Conservation (phyloP, 768 basidiomycete genomes). For the Psilocybe azurescens region DNA sequence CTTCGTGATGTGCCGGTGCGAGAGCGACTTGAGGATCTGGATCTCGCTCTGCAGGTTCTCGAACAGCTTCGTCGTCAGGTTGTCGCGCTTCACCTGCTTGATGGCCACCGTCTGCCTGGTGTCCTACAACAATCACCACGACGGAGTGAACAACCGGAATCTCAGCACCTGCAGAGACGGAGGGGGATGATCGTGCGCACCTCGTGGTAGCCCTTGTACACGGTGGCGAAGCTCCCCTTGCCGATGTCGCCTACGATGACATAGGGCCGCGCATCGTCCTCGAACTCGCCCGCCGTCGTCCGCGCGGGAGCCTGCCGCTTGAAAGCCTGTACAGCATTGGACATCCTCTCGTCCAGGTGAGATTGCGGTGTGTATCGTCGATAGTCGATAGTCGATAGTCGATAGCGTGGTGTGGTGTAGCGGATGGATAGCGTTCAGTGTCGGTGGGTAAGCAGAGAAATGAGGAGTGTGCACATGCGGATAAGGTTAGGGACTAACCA, state of each 20-base stretch:
- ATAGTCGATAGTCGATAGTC: no score
- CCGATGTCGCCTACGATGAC: slow-evolving; percentile 79
- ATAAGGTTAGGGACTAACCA: no score
- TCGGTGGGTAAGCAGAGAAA: no score
- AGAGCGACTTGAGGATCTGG: slow-evolving; percentile 91
- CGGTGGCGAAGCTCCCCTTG: slow-evolving; percentile 95
- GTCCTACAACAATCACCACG: slow-evolving; percentile 49
- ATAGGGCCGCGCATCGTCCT: slow-evolving; percentile 79
- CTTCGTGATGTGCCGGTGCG: slow-evolving; percentile 91
- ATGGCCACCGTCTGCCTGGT: slow-evolving; percentile 84
- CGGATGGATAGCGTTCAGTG: no score
- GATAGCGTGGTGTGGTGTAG: no score
- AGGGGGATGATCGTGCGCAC: slow-evolving; percentile 46
- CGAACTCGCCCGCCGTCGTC: slow-evolving; percentile 28
- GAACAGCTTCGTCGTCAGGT: slow-evolving; percentile 88
- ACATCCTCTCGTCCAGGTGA: not conserved
- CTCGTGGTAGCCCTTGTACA: slow-evolving; percentile 92
- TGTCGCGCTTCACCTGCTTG: slow-evolving; percentile 91
- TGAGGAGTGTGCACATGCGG: no score
- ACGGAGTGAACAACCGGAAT: not conserved
- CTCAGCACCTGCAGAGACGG: not conserved
- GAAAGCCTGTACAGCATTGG: slow-evolving; percentile 25
- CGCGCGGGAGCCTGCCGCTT: slow-evolving; percentile 20
- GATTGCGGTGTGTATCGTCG: no score
- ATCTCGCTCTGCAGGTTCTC: slow-evolving; percentile 99